phyloP scores from a whole-genome alignment of 169 alveolate species.

The Theileria annulata region DNA sequence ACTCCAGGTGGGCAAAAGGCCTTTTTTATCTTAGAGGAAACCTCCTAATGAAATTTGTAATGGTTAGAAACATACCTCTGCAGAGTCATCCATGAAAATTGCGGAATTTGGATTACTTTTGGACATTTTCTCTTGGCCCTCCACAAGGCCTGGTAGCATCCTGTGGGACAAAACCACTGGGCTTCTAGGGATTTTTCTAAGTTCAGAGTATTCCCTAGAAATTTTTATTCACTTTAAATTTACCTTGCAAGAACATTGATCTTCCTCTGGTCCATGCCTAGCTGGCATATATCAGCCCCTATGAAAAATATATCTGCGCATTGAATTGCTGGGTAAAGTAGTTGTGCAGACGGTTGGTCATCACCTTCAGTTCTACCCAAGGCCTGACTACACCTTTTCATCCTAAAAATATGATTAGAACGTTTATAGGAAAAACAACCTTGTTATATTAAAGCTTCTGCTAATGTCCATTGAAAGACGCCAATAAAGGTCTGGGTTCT shows the following conservation, averaged over 20 bases:
- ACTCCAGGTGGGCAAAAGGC: constrained; percentile 94
- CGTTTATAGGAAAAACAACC: neutral
- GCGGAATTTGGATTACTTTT: constrained; percentile 95
- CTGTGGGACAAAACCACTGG: constrained; percentile 94
- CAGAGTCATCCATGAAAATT: constrained; percentile 97
- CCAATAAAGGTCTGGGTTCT: constrained; percentile 95
- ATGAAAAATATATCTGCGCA: constrained; percentile 98
- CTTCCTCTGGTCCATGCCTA: constrained; percentile 99
- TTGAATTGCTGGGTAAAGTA: constrained; percentile 96
- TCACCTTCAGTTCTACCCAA: constrained; percentile 98
- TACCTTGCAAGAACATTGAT: constrained; percentile 97
- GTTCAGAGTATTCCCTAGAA: constrained; percentile 85
- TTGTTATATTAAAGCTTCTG: constrained; percentile 84
- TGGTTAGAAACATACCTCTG: constrained; percentile 41
- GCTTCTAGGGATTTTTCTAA: constrained; percentile 77
- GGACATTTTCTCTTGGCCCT: constrained; percentile 97
- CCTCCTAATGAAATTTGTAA: constrained; percentile 72
- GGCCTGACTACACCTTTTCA: constrained; percentile 96
- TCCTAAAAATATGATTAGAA: constrained; percentile 69
- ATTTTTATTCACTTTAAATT: neutral
- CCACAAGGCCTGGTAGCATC: constrained; percentile 94
- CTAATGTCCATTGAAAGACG: constrained; percentile 94
- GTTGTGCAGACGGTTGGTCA: constrained; percentile 89
- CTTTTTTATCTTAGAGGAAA: constrained; percentile 91
- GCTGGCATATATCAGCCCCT: constrained; percentile 97